phyloP scores from a whole-genome alignment of 371 early-diverging fungal species.

The Mortierella sp. region DNA sequence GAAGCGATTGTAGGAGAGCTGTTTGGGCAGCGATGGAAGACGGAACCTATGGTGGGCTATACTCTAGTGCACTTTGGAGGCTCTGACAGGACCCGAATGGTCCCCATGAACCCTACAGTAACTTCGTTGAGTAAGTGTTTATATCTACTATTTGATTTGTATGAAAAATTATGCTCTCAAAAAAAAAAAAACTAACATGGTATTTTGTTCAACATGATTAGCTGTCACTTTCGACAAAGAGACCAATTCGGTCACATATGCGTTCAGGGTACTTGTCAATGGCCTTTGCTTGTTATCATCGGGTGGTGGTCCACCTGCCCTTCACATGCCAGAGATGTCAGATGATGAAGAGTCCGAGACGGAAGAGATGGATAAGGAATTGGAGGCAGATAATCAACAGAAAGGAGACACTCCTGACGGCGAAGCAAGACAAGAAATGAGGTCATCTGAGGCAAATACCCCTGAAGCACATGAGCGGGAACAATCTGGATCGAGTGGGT shows the following conservation, averaged over 20 bases:
- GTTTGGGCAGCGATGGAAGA: slow-evolving; percentile 47
- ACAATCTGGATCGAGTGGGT: neutral
- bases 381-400: neutral
- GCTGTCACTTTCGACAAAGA: slow-evolving; percentile 32
- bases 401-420: neutral
- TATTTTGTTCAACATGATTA: neutral
- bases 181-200: too few species aligned
- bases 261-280: slow-evolving; percentile 41
- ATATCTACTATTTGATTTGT: neutral
- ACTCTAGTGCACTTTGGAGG: slow-evolving; percentile 49
- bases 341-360: slow-evolving; percentile 37
- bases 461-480: neutral
- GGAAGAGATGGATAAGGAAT: slow-evolving; percentile 5
- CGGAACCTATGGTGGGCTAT: slow-evolving; percentile 50
- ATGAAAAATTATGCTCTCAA: neutral
- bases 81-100: slow-evolving; percentile 43
- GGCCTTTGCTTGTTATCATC: slow-evolving; percentile 31
- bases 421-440: neutral
- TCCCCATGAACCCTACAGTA: slow-evolving; percentile 53
- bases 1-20: slow-evolving; percentile 42
- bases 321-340: slow-evolving; percentile 53
- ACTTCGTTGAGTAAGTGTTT: slow-evolving; percentile 37
- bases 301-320: slow-evolving; percentile 49
- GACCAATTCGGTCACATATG: slow-evolving; percentile 24
- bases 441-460: neutral